Base-by-base conservation (phyloP, 371 early-diverging fungal species). In the Haplosporangium sp. region DNA sequence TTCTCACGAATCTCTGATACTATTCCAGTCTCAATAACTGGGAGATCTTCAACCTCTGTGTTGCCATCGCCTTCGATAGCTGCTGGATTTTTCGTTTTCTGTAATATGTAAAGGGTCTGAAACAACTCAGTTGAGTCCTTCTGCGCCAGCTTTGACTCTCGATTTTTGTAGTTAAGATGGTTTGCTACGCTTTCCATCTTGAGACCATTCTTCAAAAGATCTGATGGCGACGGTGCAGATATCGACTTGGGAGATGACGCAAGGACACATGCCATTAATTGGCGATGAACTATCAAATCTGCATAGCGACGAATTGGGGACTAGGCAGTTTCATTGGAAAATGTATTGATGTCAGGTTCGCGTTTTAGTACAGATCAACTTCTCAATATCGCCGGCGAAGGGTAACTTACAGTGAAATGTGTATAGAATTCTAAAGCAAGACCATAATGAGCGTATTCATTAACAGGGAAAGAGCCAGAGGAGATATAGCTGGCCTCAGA, bases 291-390 rank as follows among this genome's bases (percentile, higher is more conserved):
- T 20, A 99, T 84, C 40, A 99, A 78, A 88, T 99, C 99, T 52
- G 99, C 97, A 85, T 99, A 99, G 71, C 99, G 89, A 69, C 99
- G 94, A 73, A 99, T 99, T 6, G 99, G 99, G 1, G 99, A 98
- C 79, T 91, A n/a, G 17, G 5, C 1, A 48, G 48, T 48, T 44
- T 17, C 48, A 17, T 48, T 17, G 13, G 13, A 13, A 48, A 48
- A 27, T 27, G 44, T 11, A 42, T 42, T 42, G 4, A 17, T 48
- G 48, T 48, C 17, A 48, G 48, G 3, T 4, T 2, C 17, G 1
- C 1, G 13, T 48, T 38, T n/a, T 38, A 17, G 8, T 5, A 56
- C 10, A 55, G 40, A 47, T 55, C 15, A 67, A 4, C 40, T 20
- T 52, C 27, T 15, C n/a, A 4, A 61, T 44, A 10, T 58, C 8